These are phyloP conservation scores for Talaromyces atroroseus DNA, from an alignment of 2,329 filamentous ascomycete genomes.

Conservation along the genomic window DNA sequence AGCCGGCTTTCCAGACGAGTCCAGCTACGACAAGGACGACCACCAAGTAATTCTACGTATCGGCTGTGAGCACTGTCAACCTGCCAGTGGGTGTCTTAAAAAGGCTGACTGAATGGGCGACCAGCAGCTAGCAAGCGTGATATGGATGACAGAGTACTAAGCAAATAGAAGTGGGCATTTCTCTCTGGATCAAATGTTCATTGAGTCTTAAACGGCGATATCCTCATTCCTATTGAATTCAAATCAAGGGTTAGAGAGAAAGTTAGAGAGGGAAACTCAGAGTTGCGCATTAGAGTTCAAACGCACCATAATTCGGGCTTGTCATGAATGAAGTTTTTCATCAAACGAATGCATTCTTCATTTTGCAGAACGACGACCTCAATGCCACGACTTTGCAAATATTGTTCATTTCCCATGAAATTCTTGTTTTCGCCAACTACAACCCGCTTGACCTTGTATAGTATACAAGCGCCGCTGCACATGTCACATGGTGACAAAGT, in stretches of 20 bases:
- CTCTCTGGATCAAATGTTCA: not conserved
- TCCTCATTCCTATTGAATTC: slow-evolving; percentile 50
- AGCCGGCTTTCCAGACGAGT: not conserved
- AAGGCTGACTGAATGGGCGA: no score
- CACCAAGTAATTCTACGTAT: no score
- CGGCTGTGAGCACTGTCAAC: no score
- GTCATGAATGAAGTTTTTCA: slow-evolving; percentile 67
- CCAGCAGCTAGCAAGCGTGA: no score
- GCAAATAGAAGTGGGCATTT: not conserved
- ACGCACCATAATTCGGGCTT: slow-evolving; percentile 66
- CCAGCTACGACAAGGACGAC: no score
- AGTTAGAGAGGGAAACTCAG: not conserved
- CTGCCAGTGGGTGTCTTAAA: no score
- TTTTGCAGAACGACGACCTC: slow-evolving; percentile 68
- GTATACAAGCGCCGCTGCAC: slow-evolving; percentile 72
- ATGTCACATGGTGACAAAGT: slow-evolving; percentile 75
- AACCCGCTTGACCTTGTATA: slow-evolving; percentile 68
- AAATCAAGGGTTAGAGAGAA: slow-evolving; percentile 12
- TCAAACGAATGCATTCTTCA: slow-evolving; percentile 60
- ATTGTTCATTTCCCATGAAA: slow-evolving; percentile 67
- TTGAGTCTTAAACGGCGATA: slow-evolving; percentile 45
- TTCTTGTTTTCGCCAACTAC: slow-evolving; percentile 74
- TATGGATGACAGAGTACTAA: not conserved
- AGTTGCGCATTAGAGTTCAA: slow-evolving; percentile 2
- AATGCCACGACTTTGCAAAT: slow-evolving; percentile 61